Evolutionary conservation across 331 rosid genomes (phyloP).

Genomic region (Acacia concinna): DNA sequence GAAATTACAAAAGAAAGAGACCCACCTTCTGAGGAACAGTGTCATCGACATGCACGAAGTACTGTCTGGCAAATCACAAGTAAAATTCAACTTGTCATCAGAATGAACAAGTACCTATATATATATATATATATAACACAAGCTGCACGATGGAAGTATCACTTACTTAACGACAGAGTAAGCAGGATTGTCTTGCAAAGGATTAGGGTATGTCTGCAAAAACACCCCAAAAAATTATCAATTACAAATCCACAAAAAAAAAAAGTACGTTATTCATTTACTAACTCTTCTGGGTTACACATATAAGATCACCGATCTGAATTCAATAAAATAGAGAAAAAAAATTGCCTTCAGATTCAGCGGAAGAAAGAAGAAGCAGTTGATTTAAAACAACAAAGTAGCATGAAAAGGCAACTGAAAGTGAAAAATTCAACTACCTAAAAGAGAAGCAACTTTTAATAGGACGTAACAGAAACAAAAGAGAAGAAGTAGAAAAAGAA

Average conservation of each 20-base stretch:
- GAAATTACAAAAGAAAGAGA: background rate
- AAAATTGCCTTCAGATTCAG: background rate
- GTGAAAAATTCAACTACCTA: background rate
- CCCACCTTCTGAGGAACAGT: constrained; percentile 74
- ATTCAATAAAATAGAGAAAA: background rate
- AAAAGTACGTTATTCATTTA: background rate
- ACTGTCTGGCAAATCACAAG: constrained; percentile 64
- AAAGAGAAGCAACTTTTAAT: constrained; percentile 30
- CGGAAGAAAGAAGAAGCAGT: background rate
- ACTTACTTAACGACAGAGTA: constrained; percentile 91
- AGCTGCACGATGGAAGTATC: background rate
- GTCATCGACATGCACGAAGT: constrained; percentile 84
- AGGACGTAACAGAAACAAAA: constrained; percentile 22
- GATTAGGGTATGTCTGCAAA: constrained; percentile 48
- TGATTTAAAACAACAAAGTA: background rate
- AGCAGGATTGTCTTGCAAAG: constrained; percentile 81
- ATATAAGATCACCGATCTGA: background rate
- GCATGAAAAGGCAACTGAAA: background rate
- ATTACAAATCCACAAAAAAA: background rate
- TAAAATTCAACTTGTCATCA: constrained; percentile 15
- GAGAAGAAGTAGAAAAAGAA: background rate
- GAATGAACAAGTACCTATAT: constrained; percentile 11
- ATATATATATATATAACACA: background rate
- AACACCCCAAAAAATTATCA: background rate
- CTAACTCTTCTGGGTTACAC: background rate